Conservation (phyloP, 2,329 filamentous ascomycete genomes). For the Ascochyta lentis region DNA sequence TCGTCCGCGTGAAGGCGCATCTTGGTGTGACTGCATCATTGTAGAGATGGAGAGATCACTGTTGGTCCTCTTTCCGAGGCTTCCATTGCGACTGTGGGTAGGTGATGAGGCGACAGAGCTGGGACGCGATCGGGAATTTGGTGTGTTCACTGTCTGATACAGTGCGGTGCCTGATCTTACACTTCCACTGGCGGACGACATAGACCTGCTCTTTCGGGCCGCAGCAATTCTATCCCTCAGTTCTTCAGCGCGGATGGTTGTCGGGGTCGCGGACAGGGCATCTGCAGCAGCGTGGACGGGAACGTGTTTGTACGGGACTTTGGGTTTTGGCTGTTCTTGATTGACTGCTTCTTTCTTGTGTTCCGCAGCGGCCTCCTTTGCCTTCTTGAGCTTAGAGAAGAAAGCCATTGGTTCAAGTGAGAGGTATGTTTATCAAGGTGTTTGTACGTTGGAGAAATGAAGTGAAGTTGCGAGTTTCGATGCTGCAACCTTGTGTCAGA, state of each 20-base stretch:
- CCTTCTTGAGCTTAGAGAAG: constrained; percentile 41
- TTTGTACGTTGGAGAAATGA: background rate
- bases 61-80: constrained; percentile 14
- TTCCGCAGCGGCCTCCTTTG: constrained; percentile 37
- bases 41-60: constrained; percentile 32
- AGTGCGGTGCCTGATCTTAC: background rate
- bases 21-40: constrained; percentile 32
- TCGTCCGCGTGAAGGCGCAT: constrained; percentile 13
- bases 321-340: constrained; percentile 25
- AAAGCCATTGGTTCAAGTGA: constrained; percentile 35
- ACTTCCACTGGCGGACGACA: constrained; percentile 8
- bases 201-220: constrained; percentile 20
- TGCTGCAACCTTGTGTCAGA: constrained; percentile 1
- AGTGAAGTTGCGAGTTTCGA: background rate
- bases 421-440: background rate
- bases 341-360: constrained; percentile 27
- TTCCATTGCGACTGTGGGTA: constrained; percentile 14
- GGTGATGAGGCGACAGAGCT: constrained; percentile 17
- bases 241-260: constrained; percentile 23
- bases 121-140: constrained; percentile 7
- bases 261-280: constrained; percentile 25
- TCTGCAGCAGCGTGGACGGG: constrained; percentile 39
- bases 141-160: constrained; percentile 8
- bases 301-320: constrained; percentile 34
- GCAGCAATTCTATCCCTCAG: constrained; percentile 25